Base-by-base conservation (phyloP, 2,329 filamentous ascomycete genomes). In the Dactylellina leptospora region DNA sequence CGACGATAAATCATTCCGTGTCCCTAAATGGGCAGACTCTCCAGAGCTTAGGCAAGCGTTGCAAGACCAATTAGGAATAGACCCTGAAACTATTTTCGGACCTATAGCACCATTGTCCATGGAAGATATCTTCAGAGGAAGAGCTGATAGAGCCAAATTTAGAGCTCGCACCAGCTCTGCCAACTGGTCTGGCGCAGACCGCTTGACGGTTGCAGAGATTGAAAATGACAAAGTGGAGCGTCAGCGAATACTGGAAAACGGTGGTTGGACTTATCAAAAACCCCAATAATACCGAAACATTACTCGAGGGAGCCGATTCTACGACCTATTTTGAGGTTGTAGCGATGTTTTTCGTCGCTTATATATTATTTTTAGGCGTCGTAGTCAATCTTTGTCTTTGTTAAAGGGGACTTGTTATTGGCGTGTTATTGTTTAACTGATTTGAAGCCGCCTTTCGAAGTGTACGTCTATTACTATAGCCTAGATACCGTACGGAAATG, bases 111-210 rank as follows among this genome's bases (percentile, higher is more conserved):
- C 92, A 10, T 84, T 99, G 75, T 91, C 92, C 77, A 95, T 99
- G 89, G 96, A 99, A 77, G 93, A 97, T 78, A 92, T 97, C 28
- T 99, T 99, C 81, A 90, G 85, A 80, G 91, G 92, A 79, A 93
- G 90, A 80, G 84, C 90, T 74, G 90, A 91, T 82, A 69, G 60
- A 20, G 71, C 66, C 27, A 91, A 92, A 78, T 97, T 97, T 84
- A 87, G 96, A 16, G 88, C 91, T 55, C 86, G 95, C 62, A 97
- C 93, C 3, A 96, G 91, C 76, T 96, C 92, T 80, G 96, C 96
- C 33, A 96, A 96, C 81, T 99, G 95, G 95, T 89, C 86, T 77
- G 86, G 91, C 60, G 84, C 89, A 2, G 96, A 99, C 79, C 84
- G 85, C 45, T 83, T 99, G 76, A 97, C 93, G 0, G 89, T 93